Base-by-base conservation (phyloP, 2,329 filamentous ascomycete species). In the Didymosphaeria variabile region DNA sequence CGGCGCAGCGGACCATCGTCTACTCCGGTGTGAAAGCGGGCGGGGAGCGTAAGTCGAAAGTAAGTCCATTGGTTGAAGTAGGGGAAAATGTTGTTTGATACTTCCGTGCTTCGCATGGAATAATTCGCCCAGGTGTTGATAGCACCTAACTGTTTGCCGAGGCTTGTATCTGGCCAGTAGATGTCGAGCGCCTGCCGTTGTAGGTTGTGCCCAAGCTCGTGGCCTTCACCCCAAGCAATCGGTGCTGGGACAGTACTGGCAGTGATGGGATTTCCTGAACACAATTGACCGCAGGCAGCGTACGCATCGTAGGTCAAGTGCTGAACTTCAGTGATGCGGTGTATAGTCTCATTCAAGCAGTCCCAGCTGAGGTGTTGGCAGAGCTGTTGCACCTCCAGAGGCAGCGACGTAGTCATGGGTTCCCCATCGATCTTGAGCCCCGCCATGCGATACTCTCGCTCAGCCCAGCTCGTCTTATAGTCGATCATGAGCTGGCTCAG, bases 41-140 rank as follows among this genome's bases (percentile, higher is more conserved):
- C 17, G 15, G 50, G 50, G 29, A 53, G 50, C 17, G 36, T 36
- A 29, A 53, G 32, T 21, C 50, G 50, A 31, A 53, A 53, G 50
- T 53, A 53, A 9, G 50, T 36, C 50, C 50, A 53, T 17, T 53
- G 50, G 17, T 53, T 53, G 21, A 53, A 53, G 36, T 53, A 53
- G 1, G 50, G 50, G 21, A 53, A 53, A 17, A 53, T 53, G 21
- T 53, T 53, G 13, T 53, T 53, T 6, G 50, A 53, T 13, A 53
- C 50, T n/a, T 53, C 50, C 3, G 50, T 53, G 21, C 50, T 53
- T 42, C 50, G 34, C 21, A 53, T 42, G 21, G 21, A 19, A 21
- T 53, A 53, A 29, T n/a, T 40, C 3, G 50, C 19, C 50, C 50
- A 53, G 21, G 5, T 42, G 34, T 42, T 42, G 23, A 53, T 31